Conservation (phyloP, 1,139 yeast genomes). For the Geotrichum carabidarum region DNA sequence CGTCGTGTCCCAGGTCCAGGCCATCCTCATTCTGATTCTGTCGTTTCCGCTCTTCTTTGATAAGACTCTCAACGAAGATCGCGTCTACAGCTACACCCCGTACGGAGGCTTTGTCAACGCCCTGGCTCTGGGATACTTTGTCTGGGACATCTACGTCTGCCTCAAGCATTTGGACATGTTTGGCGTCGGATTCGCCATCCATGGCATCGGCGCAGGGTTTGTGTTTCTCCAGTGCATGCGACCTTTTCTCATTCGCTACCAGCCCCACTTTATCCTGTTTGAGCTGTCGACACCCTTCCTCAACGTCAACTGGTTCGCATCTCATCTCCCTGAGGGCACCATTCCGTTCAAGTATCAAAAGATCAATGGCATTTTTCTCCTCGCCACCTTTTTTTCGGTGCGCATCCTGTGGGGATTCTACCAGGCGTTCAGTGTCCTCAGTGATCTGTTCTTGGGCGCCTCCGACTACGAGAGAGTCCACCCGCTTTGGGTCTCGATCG, state of each 20-base stretch:
- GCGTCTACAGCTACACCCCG: conserved; percentile 62
- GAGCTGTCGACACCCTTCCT: conserved; percentile 92
- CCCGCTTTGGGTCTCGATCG: conserved; percentile 44
- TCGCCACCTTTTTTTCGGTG: conserved; percentile 65
- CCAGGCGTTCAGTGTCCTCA: conserved; percentile 51
- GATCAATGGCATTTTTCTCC: conserved; percentile 65
- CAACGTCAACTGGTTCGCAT: conserved; percentile 85
- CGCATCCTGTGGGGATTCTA: conserved; percentile 88
- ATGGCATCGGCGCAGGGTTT: conserved; percentile 74
- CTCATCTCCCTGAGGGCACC: conserved; percentile 58
- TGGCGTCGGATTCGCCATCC: conserved; percentile 79
- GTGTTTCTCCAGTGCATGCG: conserved; percentile 62
- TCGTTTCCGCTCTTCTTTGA: conserved; percentile 61
- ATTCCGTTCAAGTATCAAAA: conserved; percentile 50
- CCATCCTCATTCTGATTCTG: conserved; percentile 51
- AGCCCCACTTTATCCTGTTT: conserved; percentile 77
- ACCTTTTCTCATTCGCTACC: conserved; percentile 79
- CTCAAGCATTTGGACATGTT: conserved; percentile 54
- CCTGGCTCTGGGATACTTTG: conserved; percentile 75
- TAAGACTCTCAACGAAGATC: conserved; percentile 44
- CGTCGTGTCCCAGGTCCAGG: conserved; percentile 81
- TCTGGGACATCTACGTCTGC: conserved; percentile 85
- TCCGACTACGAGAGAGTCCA: conserved; percentile 32
- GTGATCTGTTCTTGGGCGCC: conserved; percentile 25
- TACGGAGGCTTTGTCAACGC: conserved; percentile 69